Evolutionary conservation across 2,329 filamentous ascomycete species (phyloP).

Genomic region (Cylindrodendrum hubeiense): DNA sequence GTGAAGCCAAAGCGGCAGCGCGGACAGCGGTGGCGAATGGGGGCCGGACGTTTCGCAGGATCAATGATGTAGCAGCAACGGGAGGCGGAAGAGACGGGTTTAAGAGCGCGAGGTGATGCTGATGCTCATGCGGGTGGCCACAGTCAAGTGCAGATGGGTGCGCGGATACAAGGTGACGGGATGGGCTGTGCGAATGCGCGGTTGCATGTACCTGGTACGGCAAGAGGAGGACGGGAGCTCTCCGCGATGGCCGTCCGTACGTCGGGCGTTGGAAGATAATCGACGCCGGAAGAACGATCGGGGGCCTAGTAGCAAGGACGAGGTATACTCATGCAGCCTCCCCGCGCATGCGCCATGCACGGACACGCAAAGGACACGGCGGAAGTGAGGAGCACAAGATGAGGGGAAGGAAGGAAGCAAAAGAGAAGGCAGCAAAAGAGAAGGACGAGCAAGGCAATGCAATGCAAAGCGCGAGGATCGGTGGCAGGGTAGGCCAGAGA

Average conservation of each 20-base stretch:
- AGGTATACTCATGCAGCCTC: slow-evolving; percentile 20
- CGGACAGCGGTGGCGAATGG: slow-evolving; percentile 10
- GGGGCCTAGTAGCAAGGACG: slow-evolving; percentile 5
- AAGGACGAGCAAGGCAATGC: neutral
- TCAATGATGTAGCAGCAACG: slow-evolving; percentile 11
- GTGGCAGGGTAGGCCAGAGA: neutral
- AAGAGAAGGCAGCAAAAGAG: neutral
- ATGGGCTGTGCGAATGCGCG: neutral
- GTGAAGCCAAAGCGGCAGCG: neutral
- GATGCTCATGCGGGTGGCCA: slow-evolving; percentile 3
- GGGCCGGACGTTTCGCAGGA: slow-evolving; percentile 8
- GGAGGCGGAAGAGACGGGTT: slow-evolving; percentile 1
- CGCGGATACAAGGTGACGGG: neutral
- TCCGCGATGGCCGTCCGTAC: neutral
- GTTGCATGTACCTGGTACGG: neutral
- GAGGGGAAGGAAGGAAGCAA: slow-evolving; percentile 19
- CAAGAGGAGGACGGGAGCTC: neutral
- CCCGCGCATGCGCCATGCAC: slow-evolving; percentile 14
- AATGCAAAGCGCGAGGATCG: neutral
- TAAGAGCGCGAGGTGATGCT: slow-evolving; percentile 5
- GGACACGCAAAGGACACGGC: too few relatives aligned
- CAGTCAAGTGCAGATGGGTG: neutral
- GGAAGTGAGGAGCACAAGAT: neutral
- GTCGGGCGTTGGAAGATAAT: slow-evolving; percentile 34
- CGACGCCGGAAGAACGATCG: slow-evolving; percentile 40